Percentiles rank a stretch among this genome's conserved stretches.
Evolutionary conservation across 257 asterid species (phyloP).

Genomic region (Catharanthus roseus): DNA sequence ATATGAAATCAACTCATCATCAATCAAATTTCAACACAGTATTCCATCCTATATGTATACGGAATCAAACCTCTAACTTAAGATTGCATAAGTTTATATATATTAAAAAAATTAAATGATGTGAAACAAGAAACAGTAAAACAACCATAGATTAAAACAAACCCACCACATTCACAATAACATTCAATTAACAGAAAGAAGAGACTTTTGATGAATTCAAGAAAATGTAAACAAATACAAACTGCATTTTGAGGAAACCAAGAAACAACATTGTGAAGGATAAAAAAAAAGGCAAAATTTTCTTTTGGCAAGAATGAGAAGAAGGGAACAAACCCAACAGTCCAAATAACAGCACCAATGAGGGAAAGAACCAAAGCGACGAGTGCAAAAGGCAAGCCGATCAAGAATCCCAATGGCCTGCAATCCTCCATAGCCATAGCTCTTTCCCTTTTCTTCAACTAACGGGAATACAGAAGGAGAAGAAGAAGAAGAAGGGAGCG

Average conservation of each 20-base stretch:
- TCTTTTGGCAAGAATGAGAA: neutral
- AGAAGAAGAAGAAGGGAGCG: neutral
- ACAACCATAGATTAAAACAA: too few species aligned
- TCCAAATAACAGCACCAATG: conserved; percentile 49
- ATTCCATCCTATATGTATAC: neutral
- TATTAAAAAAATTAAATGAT: too few species aligned
- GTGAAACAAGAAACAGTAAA: neutral
- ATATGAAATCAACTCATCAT: neutral
- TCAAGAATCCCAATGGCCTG: conserved; percentile 62
- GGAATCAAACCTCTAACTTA: too few species aligned
- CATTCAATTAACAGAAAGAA: too few species aligned
- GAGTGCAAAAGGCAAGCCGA: conserved; percentile 52
- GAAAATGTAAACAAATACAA: neutral
- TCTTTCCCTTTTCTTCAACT: conserved; percentile 5
- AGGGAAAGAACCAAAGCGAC: conserved; percentile 39
- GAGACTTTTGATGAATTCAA: neutral
- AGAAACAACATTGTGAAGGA: neutral
- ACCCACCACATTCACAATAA: too few species aligned
- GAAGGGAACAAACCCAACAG: conserved; percentile 35
- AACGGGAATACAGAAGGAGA: neutral
- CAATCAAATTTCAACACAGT: neutral
- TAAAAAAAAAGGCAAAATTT: neutral
- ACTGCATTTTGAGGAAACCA: neutral
- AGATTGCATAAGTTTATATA: too few species aligned
- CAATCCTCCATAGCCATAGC: conserved; percentile 28